Percentiles rank a stretch among this genome's conserved stretches.
phyloP scores from a whole-genome alignment of 1,139 yeast species.

The Blastobotrys arbuscula region DNA sequence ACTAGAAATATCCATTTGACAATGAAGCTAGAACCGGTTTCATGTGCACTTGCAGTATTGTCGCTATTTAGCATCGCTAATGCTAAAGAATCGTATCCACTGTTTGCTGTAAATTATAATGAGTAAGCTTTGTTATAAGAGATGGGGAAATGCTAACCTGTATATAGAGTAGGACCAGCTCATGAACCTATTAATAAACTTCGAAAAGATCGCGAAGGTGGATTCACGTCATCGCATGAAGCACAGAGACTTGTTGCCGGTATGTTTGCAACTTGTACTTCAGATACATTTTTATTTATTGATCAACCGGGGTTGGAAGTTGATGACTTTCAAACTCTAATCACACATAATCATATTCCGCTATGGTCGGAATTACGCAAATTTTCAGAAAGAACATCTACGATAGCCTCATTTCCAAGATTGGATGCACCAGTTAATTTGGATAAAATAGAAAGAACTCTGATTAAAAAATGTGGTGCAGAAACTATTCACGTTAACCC shows the following conservation, averaged over 20 bases:
- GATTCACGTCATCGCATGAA: constrained; percentile 28
- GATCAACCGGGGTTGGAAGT: constrained; percentile 63
- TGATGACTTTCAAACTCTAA: constrained; percentile 49
- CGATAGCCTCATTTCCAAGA: constrained; percentile 57
- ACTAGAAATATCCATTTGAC: too few relatives aligned
- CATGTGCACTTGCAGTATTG: neutral
- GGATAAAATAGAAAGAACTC: constrained; percentile 41
- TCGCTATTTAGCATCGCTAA: neutral
- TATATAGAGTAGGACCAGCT: constrained; percentile 35
- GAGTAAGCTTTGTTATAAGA: constrained; percentile 20
- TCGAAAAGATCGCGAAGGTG: constrained; percentile 26
- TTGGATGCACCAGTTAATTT: constrained; percentile 44
- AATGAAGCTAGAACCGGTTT: neutral
- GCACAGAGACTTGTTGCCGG: constrained; percentile 46
- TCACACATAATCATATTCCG: constrained; percentile 27
- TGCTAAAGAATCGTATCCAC: constrained; percentile 21
- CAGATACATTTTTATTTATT: constrained; percentile 64
- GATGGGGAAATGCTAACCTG: neutral
- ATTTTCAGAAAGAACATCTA: constrained; percentile 55
- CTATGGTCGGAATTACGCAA: constrained; percentile 52
- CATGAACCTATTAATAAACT: constrained; percentile 22
- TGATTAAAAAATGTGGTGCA: constrained; percentile 46
- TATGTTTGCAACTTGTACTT: constrained; percentile 54
- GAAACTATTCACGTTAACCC: constrained; percentile 34
- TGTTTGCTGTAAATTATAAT: constrained; percentile 23